A percentile compares a stretch with the other conserved stretches of the same genome.
phyloP scores from a whole-genome alignment of 78 protist species.

The Protostelium mycophagum region DNA sequence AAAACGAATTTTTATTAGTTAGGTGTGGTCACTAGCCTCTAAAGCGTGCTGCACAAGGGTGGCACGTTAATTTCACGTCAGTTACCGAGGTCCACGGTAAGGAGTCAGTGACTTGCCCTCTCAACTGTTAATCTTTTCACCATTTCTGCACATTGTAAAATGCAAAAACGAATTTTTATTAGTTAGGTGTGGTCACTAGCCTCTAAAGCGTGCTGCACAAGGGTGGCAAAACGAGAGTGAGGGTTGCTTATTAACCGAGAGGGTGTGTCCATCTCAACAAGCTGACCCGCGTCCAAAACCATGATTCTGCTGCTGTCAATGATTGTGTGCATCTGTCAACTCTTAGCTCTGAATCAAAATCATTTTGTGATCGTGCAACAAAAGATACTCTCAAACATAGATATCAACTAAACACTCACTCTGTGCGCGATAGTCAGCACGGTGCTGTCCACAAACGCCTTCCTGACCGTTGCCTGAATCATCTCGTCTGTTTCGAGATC shows the following conservation, averaged over 20 bases:
- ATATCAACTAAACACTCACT: neutral
- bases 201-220: neutral
- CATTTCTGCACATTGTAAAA: too few species aligned
- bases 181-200: too few species aligned
- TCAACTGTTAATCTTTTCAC: too few species aligned
- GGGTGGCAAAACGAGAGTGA: neutral
- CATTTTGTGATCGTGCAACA: neutral
- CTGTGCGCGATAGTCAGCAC: constrained; percentile 83
- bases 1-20: too few species aligned
- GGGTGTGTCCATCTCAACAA: constrained; percentile 14
- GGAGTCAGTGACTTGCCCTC: too few species aligned
- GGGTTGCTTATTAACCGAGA: neutral
- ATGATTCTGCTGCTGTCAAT: constrained; percentile 61
- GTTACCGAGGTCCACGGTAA: too few species aligned
- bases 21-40: too few species aligned
- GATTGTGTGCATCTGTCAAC: constrained; percentile 44
- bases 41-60: neutral
- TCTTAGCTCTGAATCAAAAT: neutral
- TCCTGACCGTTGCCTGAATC: constrained; percentile 36
- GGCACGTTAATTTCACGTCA: too few species aligned
- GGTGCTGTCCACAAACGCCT: constrained; percentile 35
- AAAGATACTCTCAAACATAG: neutral
- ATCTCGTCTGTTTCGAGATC: constrained; percentile 71
- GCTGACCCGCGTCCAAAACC: constrained; percentile 21
- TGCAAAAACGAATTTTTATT: too few species aligned